Conservation (phyloP, 768 basidiomycete genomes). For the Mrakia hoshinonis region DNA sequence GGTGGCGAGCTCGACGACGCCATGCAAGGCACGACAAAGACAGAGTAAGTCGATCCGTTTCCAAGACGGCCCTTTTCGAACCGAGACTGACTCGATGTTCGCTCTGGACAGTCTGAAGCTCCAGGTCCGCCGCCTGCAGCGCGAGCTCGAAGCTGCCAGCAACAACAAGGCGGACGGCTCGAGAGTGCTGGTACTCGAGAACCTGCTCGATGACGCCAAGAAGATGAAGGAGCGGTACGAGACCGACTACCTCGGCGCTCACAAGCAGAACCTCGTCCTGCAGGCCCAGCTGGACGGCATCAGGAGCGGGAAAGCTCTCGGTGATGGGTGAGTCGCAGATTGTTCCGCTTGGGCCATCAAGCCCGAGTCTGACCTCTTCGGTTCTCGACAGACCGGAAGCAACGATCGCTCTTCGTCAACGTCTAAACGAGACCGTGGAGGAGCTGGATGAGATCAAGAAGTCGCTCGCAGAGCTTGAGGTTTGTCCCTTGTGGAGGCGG, state of each 20-base stretch:
- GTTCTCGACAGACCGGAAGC: constrained; percentile 59
- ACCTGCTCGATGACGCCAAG: constrained; percentile 81
- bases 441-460: constrained; percentile 64
- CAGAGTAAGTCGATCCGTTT: constrained; percentile 34
- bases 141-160: constrained; percentile 67
- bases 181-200: constrained; percentile 75
- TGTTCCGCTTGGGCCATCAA: too few relatives aligned
- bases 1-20: constrained; percentile 83
- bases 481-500: constrained; percentile 41
- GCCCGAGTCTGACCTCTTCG: background rate
- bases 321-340: constrained; percentile 57
- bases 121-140: constrained; percentile 67
- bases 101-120: constrained; percentile 70
- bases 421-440: constrained; percentile 77
- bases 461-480: constrained; percentile 61
- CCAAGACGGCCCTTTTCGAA: too few relatives aligned
- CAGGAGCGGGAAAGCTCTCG: constrained; percentile 68
- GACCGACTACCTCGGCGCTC: constrained; percentile 70
- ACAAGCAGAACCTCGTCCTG: constrained; percentile 70
- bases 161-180: constrained; percentile 63
- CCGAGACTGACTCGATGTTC: too few relatives aligned
- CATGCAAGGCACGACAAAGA: constrained; percentile 61
- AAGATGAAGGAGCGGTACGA: constrained; percentile 84
- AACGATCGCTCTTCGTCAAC: constrained; percentile 75
- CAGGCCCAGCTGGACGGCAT: constrained; percentile 82